Percentiles rank a stretch among this genome's conserved stretches.
Conservation (phyloP, 345 rosid genomes). For the Acer yangbiense region DNA sequence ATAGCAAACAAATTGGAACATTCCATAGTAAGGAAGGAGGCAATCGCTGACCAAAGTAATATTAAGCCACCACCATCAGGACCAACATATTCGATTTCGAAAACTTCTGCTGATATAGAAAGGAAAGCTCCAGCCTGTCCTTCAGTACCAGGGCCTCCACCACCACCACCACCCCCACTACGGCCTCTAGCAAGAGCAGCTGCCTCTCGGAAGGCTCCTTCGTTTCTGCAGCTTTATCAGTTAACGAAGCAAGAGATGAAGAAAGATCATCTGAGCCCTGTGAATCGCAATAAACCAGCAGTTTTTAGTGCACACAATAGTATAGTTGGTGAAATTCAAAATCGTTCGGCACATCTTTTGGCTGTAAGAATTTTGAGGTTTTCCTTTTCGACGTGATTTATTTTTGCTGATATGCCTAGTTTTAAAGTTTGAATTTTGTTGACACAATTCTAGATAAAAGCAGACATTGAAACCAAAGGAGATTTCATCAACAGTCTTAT, state of each 20-base stretch:
- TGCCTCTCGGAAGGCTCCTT: conserved; percentile 49
- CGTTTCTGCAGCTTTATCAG: conserved; percentile 48
- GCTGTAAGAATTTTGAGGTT: conserved; percentile 57
- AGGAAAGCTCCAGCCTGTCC: conserved; percentile 30
- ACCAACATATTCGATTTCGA: conserved; percentile 25
- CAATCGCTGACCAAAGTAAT: conserved; percentile 34
- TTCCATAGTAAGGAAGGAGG: conserved; percentile 47
- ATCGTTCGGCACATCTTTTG: conserved; percentile 79
- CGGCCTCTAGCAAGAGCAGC: conserved; percentile 51
- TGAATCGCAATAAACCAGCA: conserved; percentile 39
- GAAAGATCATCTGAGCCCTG: conserved; percentile 32
- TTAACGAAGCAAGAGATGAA: conserved; percentile 56
- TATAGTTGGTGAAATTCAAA: conserved; percentile 89
- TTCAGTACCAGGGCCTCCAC: conserved; percentile 54
- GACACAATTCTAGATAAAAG: conserved; percentile 57
- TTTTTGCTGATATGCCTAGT: conserved; percentile 5
- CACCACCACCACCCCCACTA: conserved; percentile 66
- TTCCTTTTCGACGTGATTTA: not conserved
- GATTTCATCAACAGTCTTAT: conserved; percentile 73
- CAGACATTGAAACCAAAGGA: conserved; percentile 84
- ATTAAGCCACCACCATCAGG: conserved; percentile 25
- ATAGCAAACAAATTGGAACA: conserved; percentile 69
- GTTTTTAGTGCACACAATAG: conserved; percentile 61
- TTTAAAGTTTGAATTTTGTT: conserved; percentile 15
- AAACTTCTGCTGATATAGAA: conserved; percentile 26